Conservation (phyloP, 2,329 filamentous ascomycete genomes). For the Knufia petricola region DNA sequence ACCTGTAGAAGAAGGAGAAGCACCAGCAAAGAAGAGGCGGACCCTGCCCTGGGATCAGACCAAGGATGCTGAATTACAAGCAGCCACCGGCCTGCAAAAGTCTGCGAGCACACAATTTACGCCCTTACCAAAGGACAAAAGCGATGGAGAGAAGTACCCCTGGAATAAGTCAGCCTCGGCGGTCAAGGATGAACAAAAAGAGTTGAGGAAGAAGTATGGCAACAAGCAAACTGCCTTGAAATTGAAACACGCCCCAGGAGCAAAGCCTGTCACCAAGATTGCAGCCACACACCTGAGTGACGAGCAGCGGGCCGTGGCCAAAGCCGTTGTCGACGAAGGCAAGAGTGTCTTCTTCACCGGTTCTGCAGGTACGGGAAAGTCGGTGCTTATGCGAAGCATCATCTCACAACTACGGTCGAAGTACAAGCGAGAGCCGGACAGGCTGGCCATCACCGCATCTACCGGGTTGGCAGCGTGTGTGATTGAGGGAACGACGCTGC, state of each 20-base stretch:
- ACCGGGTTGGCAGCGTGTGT: conserved; percentile 95
- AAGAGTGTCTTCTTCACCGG: conserved; percentile 97
- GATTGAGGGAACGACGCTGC: conserved; percentile 87
- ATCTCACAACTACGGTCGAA: conserved; percentile 73
- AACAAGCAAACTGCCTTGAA: conserved; percentile 32
- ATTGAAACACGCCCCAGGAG: conserved; percentile 32
- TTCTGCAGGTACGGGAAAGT: conserved; percentile 93
- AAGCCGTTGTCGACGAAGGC: conserved; percentile 66
- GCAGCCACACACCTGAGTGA: conserved; percentile 58
- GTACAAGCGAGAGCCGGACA: conserved; percentile 64
- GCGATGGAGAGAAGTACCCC: conserved; percentile 33
- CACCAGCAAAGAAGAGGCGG: conserved; percentile 49
- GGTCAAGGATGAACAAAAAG: conserved; percentile 68
- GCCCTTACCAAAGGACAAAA: conserved; percentile 35
- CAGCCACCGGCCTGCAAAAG: neutral
- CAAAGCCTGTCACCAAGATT: conserved; percentile 32
- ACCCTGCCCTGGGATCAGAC: conserved; percentile 52
- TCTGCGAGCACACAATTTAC: conserved; percentile 21
- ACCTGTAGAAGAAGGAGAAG: conserved; percentile 3
- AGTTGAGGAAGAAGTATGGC: conserved; percentile 52
- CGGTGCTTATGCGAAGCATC: conserved; percentile 85
- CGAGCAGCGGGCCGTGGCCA: conserved; percentile 76
- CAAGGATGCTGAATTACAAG: conserved; percentile 18
- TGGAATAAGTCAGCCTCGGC: conserved; percentile 70
- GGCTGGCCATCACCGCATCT: conserved; percentile 86